These are phyloP conservation scores for Blepharisma japonicum DNA, from an alignment of 73 alveolate genomes.

Conservation along the genomic window DNA sequence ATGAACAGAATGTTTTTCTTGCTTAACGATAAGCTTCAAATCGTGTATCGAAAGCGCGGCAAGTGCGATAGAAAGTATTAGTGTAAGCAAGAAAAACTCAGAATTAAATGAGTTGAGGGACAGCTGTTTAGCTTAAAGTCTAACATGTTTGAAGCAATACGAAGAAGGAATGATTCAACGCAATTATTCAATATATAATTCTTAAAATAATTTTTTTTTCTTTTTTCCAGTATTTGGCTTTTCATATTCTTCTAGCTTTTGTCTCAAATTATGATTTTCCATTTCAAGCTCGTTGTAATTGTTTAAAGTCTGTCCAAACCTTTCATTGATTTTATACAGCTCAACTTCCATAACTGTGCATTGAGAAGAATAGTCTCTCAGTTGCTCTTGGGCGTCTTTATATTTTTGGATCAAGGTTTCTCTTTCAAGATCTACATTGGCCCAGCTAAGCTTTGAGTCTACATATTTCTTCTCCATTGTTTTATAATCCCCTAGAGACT, in stretches of 20 bases:
- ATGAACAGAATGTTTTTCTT: no score
- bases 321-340: constrained; percentile 23
- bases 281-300: constrained; percentile 3
- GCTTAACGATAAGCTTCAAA: neutral
- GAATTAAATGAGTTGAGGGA: no score
- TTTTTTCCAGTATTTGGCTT: neutral
- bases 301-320: constrained; percentile 28
- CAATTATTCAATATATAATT: neutral
- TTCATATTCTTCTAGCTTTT: neutral
- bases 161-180: no score
- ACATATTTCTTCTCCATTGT: constrained; percentile 28
- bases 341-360: constrained; percentile 28
- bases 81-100: no score
- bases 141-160: no score
- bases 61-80: neutral
- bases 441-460: constrained; percentile 19
- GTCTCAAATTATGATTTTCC: neutral
- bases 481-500: neutral
- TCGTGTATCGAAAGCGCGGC: neutral
- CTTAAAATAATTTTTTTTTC: neutral
- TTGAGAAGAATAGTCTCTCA: constrained; percentile 14
- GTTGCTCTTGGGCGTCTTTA: constrained; percentile 27
- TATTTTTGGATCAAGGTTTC: neutral
- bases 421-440: constrained; percentile 11
- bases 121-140: no score